Conservation (phyloP, 1,284 basidiomycete genomes). For the Salmacisia buchloeana region DNA sequence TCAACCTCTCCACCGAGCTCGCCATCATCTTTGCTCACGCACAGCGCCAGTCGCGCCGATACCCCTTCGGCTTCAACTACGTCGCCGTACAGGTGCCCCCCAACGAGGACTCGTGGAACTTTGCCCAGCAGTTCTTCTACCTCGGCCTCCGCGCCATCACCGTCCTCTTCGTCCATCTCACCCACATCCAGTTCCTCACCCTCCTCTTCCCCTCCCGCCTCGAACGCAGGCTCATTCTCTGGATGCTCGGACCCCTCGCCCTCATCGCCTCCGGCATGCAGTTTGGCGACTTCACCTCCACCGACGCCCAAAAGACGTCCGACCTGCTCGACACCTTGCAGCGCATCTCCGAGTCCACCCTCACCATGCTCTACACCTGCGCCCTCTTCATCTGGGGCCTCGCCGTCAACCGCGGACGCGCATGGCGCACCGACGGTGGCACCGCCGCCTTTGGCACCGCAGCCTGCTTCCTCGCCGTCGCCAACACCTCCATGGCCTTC, state of each 20-base stretch:
- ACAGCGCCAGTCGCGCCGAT: slow-evolving; percentile 63
- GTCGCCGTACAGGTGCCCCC: slow-evolving; percentile 67
- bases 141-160: slow-evolving; percentile 79
- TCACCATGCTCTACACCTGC: slow-evolving; percentile 85
- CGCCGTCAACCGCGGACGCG: slow-evolving; percentile 78
- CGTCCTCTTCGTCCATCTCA: slow-evolving; percentile 68
- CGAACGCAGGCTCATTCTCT: slow-evolving; percentile 80
- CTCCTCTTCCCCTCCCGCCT: slow-evolving; percentile 89
- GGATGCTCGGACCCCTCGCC: slow-evolving; percentile 80
- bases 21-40: slow-evolving; percentile 64
- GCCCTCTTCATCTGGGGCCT: slow-evolving; percentile 90
- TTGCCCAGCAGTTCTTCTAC: slow-evolving; percentile 71
- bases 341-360: slow-evolving; percentile 90
- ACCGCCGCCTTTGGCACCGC: slow-evolving; percentile 82
- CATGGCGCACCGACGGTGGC: slow-evolving; percentile 85
- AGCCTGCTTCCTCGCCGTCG: slow-evolving; percentile 36
- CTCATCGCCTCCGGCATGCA: slow-evolving; percentile 77
- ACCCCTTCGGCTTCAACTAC: slow-evolving; percentile 95
- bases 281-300: slow-evolving; percentile 65
- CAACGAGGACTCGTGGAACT: slow-evolving; percentile 66
- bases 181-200: slow-evolving; percentile 96
- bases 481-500: slow-evolving; percentile 47
- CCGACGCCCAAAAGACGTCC: slow-evolving; percentile 53
- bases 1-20: slow-evolving; percentile 39
- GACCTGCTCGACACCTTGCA: slow-evolving; percentile 71